Conservation (phyloP, 805 yeast genomes). For the Starmerella roubikii region DNA sequence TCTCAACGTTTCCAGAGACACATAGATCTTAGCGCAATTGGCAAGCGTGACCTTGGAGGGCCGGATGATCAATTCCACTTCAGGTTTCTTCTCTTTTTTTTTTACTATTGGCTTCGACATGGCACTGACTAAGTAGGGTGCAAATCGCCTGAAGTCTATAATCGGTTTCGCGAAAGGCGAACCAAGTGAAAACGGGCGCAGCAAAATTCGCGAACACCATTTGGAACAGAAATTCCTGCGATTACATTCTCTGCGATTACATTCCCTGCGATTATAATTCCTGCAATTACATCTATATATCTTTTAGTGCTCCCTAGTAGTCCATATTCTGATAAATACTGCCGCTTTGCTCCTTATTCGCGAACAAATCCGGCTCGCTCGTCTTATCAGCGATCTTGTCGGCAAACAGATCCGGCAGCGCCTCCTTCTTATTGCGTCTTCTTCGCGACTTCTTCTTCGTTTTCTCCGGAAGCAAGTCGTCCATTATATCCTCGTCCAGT, state of each 20-base stretch:
- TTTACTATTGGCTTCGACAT: too few relatives aligned
- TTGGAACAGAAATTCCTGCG: too few relatives aligned
- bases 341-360: neutral
- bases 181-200: too few relatives aligned
- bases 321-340: conserved; percentile 18
- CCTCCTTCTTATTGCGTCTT: conserved; percentile 3
- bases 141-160: too few relatives aligned
- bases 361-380: neutral
- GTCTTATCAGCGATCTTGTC: conserved; percentile 9
- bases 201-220: too few relatives aligned
- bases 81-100: conserved; percentile 1
- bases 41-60: conserved; percentile 15
- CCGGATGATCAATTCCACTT: conserved; percentile 19
- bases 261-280: too few relatives aligned
- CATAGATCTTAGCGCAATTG: conserved; percentile 19
- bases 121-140: neutral
- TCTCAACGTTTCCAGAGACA: conserved; percentile 20
- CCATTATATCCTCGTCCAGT: conserved; percentile 13
- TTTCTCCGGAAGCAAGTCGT: conserved; percentile 30
- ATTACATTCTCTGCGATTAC: too few relatives aligned
- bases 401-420: conserved; percentile 18
- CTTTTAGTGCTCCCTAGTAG: too few relatives aligned
- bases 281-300: too few relatives aligned
- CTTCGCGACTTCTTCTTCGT: conserved; percentile 8
- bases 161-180: too few relatives aligned